Base-by-base conservation (phyloP, 305 asterid genomes). In the Fraxinus paxiana region DNA sequence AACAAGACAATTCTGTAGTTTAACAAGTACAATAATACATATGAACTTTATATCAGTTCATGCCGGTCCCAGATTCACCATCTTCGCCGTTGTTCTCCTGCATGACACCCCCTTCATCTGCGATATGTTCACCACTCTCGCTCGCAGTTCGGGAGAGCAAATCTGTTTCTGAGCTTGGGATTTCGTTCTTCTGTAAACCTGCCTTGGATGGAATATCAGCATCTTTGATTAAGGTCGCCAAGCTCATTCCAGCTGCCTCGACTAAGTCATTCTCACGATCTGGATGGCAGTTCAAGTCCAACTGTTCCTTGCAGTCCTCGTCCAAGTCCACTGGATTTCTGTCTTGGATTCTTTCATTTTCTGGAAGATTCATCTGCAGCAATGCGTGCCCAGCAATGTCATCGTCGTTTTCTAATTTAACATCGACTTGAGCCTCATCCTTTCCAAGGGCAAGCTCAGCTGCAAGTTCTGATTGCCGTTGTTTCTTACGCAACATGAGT, bases 211-310 rank as follows among this genome's bases (percentile, higher is more conserved):
- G 93, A 61, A 84, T 76, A 24, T 82, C 81, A 80, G 91, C 82
- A 15, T 92, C 82, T 38, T 87, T 86, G 77, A 87, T 87, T 63
- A 92, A 81, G 6, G 88, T 75, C 4, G 88, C 80, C 88, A 91
- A 78, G 86, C 87, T 89, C 91, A 89, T 78, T 73, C 90, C 88
- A 0, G 91, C 88, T 0, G 90, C 89, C 82, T 85, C 95, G 1
- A 86, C 91, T 13, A 87, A 80, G 81, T 93, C 96, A 1, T 92
- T 97, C 37, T 88, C 98, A 1, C 90, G 88, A 61, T 84, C 89
- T 2, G 99, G 99, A 78, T 94, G 91, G 48, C 87, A 84, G 84
- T 96, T 96, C 88, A 96, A 88, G 87, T 96, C 99, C 88, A 96
- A 46, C 24, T 84, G 86, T 26, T 88, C 97, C 82, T 87, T 87